Conservation (phyloP, 768 basidiomycete species). For the Hirschioporus abietinus region DNA sequence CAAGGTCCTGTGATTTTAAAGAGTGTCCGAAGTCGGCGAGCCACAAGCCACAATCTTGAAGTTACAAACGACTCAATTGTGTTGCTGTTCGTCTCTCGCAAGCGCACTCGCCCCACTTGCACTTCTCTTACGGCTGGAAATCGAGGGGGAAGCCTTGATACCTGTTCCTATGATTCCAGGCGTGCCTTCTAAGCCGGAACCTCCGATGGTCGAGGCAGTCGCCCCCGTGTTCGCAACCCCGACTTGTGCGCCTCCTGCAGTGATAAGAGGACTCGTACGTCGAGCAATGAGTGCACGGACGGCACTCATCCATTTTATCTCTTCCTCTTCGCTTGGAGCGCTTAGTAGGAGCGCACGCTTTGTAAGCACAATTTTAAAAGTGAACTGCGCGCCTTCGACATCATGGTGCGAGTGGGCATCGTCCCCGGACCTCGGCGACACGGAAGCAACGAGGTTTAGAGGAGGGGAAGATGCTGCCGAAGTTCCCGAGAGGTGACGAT, state of each 20-base stretch:
- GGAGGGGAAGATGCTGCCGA: conserved; percentile 24
- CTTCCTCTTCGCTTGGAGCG: conserved; percentile 95
- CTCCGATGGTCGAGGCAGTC: background rate
- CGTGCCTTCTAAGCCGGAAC: conserved; percentile 12
- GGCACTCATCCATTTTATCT: conserved; percentile 97
- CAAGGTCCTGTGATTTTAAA: background rate
- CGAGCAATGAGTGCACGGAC: conserved; percentile 86
- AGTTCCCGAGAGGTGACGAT: conserved; percentile 23
- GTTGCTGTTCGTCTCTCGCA: background rate
- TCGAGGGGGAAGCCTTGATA: conserved; percentile 4
- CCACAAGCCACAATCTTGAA: background rate
- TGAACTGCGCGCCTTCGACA: conserved; percentile 44
- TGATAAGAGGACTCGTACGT: conserved; percentile 30
- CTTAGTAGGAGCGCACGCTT: conserved; percentile 85
- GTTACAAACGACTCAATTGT: background rate
- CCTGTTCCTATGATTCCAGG: conserved; percentile 18
- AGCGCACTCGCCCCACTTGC: background rate
- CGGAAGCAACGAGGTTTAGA: conserved; percentile 27
- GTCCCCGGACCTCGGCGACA: conserved; percentile 26
- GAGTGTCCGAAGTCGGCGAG: background rate
- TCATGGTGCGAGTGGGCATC: conserved; percentile 34
- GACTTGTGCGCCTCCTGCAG: background rate
- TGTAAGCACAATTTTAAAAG: conserved; percentile 96
- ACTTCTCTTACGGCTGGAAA: background rate
- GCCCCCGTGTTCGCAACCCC: background rate